A percentile compares a stretch with the other conserved stretches of the same genome.
Conservation (phyloP, 2,329 filamentous ascomycete genomes). For the Diaporthe velutina region DNA sequence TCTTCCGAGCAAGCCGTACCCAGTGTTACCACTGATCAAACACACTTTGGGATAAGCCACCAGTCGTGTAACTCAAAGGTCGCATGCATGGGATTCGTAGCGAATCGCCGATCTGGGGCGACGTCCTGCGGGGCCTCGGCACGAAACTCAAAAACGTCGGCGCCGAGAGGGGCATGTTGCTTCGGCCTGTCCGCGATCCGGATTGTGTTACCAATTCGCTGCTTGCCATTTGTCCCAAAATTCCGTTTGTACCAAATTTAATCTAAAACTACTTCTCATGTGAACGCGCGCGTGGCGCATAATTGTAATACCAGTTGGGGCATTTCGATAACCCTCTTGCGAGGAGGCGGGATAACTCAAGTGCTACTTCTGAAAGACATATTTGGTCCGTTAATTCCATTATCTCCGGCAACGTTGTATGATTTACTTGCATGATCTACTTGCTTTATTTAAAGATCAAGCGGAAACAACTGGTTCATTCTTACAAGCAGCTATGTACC, state of each 20-base stretch:
- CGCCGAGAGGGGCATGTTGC: neutral
- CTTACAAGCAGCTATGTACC: neutral
- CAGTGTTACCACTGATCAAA: neutral
- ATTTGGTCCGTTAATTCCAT: neutral
- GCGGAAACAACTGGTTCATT: neutral
- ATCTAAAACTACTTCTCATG: neutral
- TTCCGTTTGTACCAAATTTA: neutral
- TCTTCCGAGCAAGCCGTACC: neutral
- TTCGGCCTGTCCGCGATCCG: neutral
- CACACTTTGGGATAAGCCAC: neutral
- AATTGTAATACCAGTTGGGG: no score
- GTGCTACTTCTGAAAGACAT: no score
- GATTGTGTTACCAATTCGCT: neutral
- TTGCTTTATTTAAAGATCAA: neutral
- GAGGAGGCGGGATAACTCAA: no score
- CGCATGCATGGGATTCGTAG: neutral
- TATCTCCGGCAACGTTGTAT: neutral
- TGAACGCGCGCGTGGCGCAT: no score
- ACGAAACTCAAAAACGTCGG: neutral
- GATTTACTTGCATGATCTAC: no score
- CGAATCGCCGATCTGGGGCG: neutral
- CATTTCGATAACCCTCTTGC: no score
- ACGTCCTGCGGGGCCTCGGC: neutral
- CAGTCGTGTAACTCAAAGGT: neutral
- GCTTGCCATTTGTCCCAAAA: neutral